phyloP scores from a whole-genome alignment of 495 filamentous ascomycete species.

The Podospora pseudoanserina region DNA sequence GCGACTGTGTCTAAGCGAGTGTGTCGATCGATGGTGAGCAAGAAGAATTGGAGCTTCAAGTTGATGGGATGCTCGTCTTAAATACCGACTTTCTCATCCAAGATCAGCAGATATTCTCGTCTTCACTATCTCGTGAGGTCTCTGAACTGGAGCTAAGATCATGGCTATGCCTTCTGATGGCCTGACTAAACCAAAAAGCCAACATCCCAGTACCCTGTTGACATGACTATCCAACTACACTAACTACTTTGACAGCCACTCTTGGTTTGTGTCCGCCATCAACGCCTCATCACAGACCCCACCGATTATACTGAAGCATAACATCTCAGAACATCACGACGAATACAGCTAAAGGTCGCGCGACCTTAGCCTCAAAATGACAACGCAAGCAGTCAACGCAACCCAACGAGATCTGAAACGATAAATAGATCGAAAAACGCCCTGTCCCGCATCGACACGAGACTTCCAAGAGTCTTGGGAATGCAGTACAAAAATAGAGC shows the following conservation, averaged over 20 bases:
- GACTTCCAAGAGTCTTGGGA: not conserved
- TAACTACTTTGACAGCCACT: not conserved
- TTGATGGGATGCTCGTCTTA: not conserved
- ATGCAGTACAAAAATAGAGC: not conserved
- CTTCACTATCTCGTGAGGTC: not conserved
- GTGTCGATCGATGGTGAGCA: not conserved
- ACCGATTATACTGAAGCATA: not conserved
- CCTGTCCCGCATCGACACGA: not conserved
- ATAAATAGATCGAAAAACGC: not conserved
- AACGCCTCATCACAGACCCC: not conserved
- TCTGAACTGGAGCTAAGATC: not conserved
- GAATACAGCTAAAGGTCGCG: not conserved
- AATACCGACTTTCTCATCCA: not conserved
- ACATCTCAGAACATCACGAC: not conserved
- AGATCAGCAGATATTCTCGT: not conserved
- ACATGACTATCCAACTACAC: not conserved
- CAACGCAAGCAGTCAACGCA: not conserved
- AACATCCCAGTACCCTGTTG: not conserved
- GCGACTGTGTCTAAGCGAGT: not conserved
- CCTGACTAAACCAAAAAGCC: not conserved
- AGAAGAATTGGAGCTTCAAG: not conserved
- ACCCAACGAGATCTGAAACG: not conserved
- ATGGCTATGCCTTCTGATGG: not conserved
- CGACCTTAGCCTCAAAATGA: not conserved
- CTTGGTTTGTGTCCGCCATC: not conserved